Evolutionary conservation across 495 filamentous ascomycete genomes (phyloP).

Genomic region (Pseudoneurospora amorphoporcata): DNA sequence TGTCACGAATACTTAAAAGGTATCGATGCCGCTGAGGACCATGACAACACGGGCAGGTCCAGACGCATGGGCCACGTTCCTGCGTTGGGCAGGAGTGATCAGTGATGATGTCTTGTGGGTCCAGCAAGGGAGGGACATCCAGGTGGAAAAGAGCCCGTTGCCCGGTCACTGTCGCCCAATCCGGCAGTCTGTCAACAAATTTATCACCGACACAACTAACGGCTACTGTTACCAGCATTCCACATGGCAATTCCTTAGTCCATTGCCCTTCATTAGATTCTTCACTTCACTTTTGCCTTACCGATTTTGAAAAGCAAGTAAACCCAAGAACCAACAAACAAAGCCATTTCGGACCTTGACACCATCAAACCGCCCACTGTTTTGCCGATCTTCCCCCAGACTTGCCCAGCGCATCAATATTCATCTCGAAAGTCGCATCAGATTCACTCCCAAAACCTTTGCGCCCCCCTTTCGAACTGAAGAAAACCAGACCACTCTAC

Average conservation of each 20-base stretch:
- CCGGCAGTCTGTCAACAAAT: constrained; percentile 20
- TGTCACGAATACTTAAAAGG: too few relatives aligned
- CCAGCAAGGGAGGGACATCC: background rate
- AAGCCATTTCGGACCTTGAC: background rate
- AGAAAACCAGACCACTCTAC: background rate
- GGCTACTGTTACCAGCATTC: background rate
- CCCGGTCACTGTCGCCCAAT: constrained; percentile 14
- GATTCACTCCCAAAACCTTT: background rate
- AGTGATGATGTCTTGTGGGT: constrained; percentile 4
- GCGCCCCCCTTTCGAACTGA: background rate
- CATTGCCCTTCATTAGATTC: background rate
- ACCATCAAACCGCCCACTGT: background rate
- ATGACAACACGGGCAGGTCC: background rate
- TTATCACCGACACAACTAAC: background rate
- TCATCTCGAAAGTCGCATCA: background rate
- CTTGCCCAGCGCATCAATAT: background rate
- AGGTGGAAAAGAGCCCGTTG: constrained; percentile 13
- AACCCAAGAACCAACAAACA: background rate
- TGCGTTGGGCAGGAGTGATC: background rate
- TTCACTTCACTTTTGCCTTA: background rate
- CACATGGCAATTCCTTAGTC: background rate
- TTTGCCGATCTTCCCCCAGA: background rate
- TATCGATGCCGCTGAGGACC: background rate
- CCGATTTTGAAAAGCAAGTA: background rate
- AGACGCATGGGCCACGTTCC: background rate